Evolutionary conservation across 306 rosid genomes (phyloP).

Genomic region (Cajanus cajan): DNA sequence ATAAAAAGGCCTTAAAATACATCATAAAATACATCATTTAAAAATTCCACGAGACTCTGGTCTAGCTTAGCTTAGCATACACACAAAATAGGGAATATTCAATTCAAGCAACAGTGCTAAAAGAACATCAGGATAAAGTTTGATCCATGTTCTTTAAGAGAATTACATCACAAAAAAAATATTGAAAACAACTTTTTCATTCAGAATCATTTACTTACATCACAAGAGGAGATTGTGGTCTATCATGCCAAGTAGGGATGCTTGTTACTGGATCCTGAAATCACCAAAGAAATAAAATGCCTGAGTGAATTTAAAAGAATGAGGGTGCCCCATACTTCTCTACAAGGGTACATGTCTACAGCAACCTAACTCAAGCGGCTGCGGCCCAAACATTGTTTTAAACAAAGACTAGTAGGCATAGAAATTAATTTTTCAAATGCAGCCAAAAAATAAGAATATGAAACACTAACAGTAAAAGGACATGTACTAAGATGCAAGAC

Average conservation of each 20-base stretch:
- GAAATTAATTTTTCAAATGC: not conserved
- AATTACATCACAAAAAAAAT: not conserved
- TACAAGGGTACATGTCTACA: constrained; percentile 3
- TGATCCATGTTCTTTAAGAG: not conserved
- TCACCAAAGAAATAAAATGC: constrained; percentile 27
- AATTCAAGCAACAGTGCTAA: constrained; percentile 17
- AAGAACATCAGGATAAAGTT: constrained; percentile 2
- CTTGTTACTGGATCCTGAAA: constrained; percentile 80
- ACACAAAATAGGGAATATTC: constrained; percentile 11
- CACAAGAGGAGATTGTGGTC: constrained; percentile 63
- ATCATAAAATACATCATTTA: constrained; percentile 1
- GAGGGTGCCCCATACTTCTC: not conserved
- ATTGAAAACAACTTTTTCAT: not conserved
- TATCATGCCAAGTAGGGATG: constrained; percentile 71
- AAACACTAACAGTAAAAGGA: constrained; percentile 71
- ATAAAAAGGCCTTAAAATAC: not conserved
- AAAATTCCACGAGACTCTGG: not conserved
- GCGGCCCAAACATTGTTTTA: not conserved
- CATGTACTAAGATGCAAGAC: constrained; percentile 62
- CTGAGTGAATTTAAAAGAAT: constrained; percentile 4
- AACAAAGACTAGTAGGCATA: constrained; percentile 4
- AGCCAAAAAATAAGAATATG: not conserved
- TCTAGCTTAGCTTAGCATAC: not conserved
- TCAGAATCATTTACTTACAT: constrained; percentile 48
- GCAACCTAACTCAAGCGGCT: constrained; percentile 12